These are phyloP conservation scores for Ceratocystiopsis sp. DNA, from an alignment of 2,329 filamentous ascomycete genomes.

Conservation along the genomic window DNA sequence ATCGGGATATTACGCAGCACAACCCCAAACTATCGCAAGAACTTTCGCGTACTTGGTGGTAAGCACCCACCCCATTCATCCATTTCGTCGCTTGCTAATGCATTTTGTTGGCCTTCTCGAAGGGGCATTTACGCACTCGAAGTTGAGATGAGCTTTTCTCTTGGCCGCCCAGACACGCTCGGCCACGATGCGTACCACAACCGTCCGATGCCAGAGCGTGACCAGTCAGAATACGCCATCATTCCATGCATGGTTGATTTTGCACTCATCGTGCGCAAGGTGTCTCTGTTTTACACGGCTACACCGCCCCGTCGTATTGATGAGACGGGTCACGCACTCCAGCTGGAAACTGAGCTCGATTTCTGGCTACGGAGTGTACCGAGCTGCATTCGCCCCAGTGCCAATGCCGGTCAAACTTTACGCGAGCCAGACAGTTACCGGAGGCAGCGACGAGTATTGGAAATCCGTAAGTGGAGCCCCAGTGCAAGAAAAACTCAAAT, in stretches of 20 bases:
- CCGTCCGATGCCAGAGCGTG: background rate
- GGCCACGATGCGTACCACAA: background rate
- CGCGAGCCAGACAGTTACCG: too few relatives aligned
- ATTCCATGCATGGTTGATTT: background rate
- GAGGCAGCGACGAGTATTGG: too few relatives aligned
- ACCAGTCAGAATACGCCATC: background rate
- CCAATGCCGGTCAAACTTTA: too few relatives aligned
- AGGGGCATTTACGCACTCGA: background rate
- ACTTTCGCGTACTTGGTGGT: background rate
- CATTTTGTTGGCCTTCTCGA: background rate
- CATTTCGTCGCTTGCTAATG: background rate
- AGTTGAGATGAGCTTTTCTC: background rate
- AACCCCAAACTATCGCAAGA: background rate
- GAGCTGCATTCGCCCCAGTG: too few relatives aligned
- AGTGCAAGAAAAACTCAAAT: too few relatives aligned
- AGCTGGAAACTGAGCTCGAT: background rate
- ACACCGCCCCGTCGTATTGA: background rate
- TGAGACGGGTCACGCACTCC: background rate
- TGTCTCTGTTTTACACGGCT: background rate
- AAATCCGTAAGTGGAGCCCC: too few relatives aligned
- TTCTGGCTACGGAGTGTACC: background rate
- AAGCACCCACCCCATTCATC: too few relatives aligned
- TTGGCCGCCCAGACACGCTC: background rate
- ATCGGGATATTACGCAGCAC: background rate
- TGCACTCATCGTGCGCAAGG: background rate